phyloP scores from a whole-genome alignment of 1,139 yeast genomes.

The Magnusiomyces sp. region DNA sequence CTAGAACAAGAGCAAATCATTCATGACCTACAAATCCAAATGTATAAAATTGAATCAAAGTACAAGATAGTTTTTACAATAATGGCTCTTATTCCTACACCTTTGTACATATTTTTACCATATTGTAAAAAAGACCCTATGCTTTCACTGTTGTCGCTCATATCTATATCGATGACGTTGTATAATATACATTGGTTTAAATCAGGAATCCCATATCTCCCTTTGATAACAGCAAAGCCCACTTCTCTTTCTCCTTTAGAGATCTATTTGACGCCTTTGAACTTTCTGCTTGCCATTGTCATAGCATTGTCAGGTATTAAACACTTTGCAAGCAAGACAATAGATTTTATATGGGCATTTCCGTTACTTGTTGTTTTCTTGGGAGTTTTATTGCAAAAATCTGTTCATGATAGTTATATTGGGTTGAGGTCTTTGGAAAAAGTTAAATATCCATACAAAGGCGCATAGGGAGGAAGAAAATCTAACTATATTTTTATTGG shows the following conservation, averaged over 20 bases:
- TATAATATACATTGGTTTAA: slow-evolving; percentile 19
- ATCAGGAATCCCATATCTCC: slow-evolving; percentile 5
- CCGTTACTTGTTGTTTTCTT: slow-evolving; percentile 25
- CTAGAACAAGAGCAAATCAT: slow-evolving; percentile 28
- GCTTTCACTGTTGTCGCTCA: slow-evolving; percentile 27
- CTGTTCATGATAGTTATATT: slow-evolving; percentile 24
- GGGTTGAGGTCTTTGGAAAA: slow-evolving; percentile 21
- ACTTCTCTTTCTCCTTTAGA: slow-evolving; percentile 11
- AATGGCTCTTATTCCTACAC: slow-evolving; percentile 29
- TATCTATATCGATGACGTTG: slow-evolving; percentile 22
- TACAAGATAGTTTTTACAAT: slow-evolving; percentile 23
- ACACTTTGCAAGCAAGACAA: slow-evolving; percentile 25
- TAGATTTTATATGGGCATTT: slow-evolving; percentile 29
- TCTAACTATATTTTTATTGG: not conserved
- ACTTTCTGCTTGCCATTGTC: slow-evolving; percentile 20
- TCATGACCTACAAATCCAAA: slow-evolving; percentile 21
- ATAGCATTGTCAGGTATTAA: slow-evolving; percentile 22
- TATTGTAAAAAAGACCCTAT: slow-evolving; percentile 25
- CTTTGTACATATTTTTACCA: slow-evolving; percentile 25
- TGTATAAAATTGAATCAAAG: slow-evolving; percentile 20
- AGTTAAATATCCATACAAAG: slow-evolving; percentile 25
- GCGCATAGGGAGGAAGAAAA: slow-evolving; percentile 20
- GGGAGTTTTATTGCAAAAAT: slow-evolving; percentile 21
- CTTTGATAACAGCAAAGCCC: slow-evolving; percentile 11
- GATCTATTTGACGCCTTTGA: slow-evolving; percentile 13